Base-by-base conservation (phyloP, 139 green algal species). In the Raphidocelis subcapitata region DNA sequence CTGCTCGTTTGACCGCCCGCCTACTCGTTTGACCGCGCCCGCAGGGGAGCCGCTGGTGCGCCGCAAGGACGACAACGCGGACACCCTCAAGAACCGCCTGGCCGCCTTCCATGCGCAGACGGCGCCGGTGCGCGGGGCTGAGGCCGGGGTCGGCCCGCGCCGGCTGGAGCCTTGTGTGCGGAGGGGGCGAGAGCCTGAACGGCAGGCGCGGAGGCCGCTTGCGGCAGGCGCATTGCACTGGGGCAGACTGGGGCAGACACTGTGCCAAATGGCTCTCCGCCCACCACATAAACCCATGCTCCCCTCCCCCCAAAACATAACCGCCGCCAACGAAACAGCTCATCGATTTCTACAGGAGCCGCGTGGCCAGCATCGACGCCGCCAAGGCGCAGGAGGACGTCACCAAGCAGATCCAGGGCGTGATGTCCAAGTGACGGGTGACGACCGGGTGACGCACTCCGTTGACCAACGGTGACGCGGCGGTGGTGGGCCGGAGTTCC, bases 21-120 rank as follows among this genome's bases (percentile, higher is more conserved):
- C 41, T 49, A 20, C 41, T 12, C 41, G 41, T 12, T 49, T 8
- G 41, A 49, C 41, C 12, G 97, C 92, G n/a, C n/a, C 41, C 12
- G 41, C 12, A 2, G 92, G 96, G 3, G 96, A 99, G 86, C 91
- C 95, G 3, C 90, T 99, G 21, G 89, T 98, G 29, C 82, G 89
- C 75, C 85, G 96, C 49, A 99, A 98, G 83, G 96, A 99, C 79
- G 96, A 99, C 87, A 99, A 98, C 76, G 94, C 91, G 10, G 94
- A 99, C 47, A 98, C 94, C 14, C 86, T 99, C 16, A 96, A 96
- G 79, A 86, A 80, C 24, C 87, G 96, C 2, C 83, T 99, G 54
- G 72, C 61, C 5, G 90, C 93, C 3, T 99, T 98, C 86, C 92
- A 97, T 71, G 78, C 74, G 26, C 92, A 99, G 83, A 99, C 96